phyloP scores from a whole-genome alignment of 139 green algal species.

The Tetradesmus lagerheimii region DNA sequence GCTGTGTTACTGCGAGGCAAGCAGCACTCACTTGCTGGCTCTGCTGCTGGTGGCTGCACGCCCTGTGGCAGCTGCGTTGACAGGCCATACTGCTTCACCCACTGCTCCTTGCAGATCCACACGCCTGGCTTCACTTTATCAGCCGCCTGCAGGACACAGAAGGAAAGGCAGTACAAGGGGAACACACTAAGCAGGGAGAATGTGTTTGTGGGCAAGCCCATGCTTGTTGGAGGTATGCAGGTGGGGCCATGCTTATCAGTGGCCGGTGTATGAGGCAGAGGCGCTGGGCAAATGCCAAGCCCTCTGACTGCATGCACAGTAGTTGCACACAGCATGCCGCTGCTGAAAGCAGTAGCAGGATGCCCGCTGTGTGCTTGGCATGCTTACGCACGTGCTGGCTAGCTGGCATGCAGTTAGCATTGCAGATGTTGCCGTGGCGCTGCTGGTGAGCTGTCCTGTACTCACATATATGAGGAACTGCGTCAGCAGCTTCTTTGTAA shows the following conservation, averaged over 20 bases:
- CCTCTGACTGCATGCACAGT: not conserved
- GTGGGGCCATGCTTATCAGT: too few species aligned
- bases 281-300: too few species aligned
- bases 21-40: slow-evolving; percentile 1
- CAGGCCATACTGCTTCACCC: slow-evolving; percentile 39
- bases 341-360: not conserved
- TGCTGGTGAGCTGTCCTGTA: not conserved
- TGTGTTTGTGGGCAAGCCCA: not conserved
- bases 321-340: not conserved
- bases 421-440: not conserved
- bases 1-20: not conserved
- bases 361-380: not conserved
- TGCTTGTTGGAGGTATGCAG: not conserved
- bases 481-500: slow-evolving; percentile 34
- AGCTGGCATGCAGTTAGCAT: not conserved
- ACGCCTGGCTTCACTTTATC: slow-evolving; percentile 41
- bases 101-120: slow-evolving; percentile 42
- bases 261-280: too few species aligned
- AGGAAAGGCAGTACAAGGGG: not conserved
- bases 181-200: too few species aligned
- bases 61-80: slow-evolving; percentile 2
- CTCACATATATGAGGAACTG: slow-evolving; percentile 37
- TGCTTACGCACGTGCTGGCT: not conserved
- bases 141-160: slow-evolving; percentile 2
- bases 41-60: not conserved